phyloP scores from a whole-genome alignment of 2,329 filamentous ascomycete genomes.

The Microsporum canis region DNA sequence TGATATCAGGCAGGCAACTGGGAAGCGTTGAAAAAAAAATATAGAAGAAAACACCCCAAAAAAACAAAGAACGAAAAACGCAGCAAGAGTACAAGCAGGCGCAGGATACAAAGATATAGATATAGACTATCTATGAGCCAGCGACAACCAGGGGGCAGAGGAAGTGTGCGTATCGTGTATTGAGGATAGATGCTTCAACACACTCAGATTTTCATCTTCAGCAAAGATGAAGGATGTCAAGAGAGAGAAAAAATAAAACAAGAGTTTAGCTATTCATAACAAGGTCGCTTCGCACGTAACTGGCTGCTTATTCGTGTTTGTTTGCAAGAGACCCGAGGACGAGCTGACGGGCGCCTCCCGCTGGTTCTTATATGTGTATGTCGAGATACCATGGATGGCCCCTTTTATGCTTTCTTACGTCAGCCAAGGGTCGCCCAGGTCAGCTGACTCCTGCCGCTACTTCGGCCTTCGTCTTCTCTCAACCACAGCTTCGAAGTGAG shows the following conservation, averaged over 20 bases:
- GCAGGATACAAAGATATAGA: slow-evolving; percentile 4
- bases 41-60: neutral
- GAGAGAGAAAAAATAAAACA: neutral
- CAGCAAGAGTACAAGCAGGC: neutral
- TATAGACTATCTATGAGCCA: slow-evolving; percentile 1
- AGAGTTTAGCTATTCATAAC: neutral
- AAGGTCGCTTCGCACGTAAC: neutral
- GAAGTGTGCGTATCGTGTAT: neutral
- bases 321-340: neutral
- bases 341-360: neutral
- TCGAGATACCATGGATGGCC: neutral
- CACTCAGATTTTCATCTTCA: slow-evolving; percentile 3
- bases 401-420: neutral
- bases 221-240: neutral
- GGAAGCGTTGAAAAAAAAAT: neutral
- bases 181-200: slow-evolving; percentile 1
- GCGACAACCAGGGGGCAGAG: neutral
- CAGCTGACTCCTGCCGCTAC: neutral
- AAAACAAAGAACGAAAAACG: neutral
- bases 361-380: neutral
- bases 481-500: slow-evolving; percentile 4
- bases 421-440: neutral
- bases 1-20: neutral
- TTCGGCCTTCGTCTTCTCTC: neutral
- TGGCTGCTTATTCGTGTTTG: neutral